phyloP scores from a whole-genome alignment of 176 grass and related monocot genomes.

The Rhynchospora tenuis region DNA sequence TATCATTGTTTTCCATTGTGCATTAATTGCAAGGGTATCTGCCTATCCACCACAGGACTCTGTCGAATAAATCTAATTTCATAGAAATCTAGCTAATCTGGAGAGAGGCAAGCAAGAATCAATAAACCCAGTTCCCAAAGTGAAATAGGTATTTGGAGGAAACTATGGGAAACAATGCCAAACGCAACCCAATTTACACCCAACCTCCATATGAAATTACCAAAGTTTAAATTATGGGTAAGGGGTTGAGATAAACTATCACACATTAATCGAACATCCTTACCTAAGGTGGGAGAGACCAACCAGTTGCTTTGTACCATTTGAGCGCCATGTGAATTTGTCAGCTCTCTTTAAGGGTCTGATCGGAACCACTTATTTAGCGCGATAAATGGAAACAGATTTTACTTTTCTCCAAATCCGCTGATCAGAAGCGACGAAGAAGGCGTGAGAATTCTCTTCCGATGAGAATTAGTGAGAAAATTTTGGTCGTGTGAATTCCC shows the following conservation, averaged over 20 bases:
- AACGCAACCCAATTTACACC: background rate
- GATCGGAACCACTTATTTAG: no score
- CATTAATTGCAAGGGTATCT: background rate
- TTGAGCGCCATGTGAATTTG: slow-evolving; percentile 22
- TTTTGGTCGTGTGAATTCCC: no score
- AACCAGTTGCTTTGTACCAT: slow-evolving; percentile 24
- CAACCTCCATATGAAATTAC: background rate
- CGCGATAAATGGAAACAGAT: no score
- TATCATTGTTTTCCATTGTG: background rate
- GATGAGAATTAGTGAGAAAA: no score
- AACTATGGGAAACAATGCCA: background rate
- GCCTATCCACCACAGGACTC: background rate
- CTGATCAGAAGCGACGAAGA: no score
- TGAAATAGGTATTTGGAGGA: background rate
- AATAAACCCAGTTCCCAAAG: background rate
- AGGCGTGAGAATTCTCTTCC: no score
- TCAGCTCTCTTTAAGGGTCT: slow-evolving; percentile 14
- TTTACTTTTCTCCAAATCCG: no score
- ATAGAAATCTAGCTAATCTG: background rate
- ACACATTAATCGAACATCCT: background rate
- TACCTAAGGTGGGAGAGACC: slow-evolving; percentile 23
- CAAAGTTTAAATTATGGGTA: background rate
- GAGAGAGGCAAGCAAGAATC: background rate
- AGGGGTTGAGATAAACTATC: background rate
- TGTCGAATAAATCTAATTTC: background rate